These are phyloP conservation scores for Lithospermum erythrorhizon DNA, from an alignment of 257 asterid species.

Conservation along the genomic window DNA sequence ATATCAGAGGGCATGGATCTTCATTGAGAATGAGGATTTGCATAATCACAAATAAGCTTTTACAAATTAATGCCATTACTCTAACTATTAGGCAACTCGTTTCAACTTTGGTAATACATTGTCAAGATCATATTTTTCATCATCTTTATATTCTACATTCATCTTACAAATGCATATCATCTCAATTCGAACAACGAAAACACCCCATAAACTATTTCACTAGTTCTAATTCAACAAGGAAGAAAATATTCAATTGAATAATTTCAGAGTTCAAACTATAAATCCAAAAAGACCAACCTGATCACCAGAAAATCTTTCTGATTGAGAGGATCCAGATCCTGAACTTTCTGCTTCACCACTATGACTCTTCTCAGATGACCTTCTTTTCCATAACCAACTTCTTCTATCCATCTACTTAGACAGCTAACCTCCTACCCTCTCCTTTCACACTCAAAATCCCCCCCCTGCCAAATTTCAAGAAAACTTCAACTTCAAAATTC, in stretches of 20 bases:
- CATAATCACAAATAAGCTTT: too few species aligned
- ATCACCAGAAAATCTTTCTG: slow-evolving; percentile 83
- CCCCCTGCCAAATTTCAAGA: slow-evolving; percentile 1
- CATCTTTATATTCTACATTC: too few species aligned
- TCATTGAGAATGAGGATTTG: too few species aligned
- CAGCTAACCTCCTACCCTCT: too few species aligned
- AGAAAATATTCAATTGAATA: background rate
- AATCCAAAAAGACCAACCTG: slow-evolving; percentile 41
- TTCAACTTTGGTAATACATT: too few species aligned
- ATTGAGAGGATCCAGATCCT: slow-evolving; percentile 68
- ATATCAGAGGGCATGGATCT: too few species aligned
- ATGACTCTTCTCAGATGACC: slow-evolving; percentile 69
- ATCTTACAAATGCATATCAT: background rate
- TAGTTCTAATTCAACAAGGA: background rate
- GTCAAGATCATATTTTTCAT: too few species aligned
- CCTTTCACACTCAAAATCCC: background rate
- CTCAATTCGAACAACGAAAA: background rate
- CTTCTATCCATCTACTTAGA: slow-evolving; percentile 55
- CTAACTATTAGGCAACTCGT: too few species aligned
- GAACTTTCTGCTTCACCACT: slow-evolving; percentile 86
- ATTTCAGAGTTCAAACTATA: slow-evolving; percentile 1
- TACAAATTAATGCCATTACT: too few species aligned
- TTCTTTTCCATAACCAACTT: slow-evolving; percentile 93
- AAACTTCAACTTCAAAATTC: slow-evolving; percentile 3
- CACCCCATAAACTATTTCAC: background rate